Conservation (phyloP, 2,329 filamentous ascomycete genomes). For the Colletotrichum sp. region DNA sequence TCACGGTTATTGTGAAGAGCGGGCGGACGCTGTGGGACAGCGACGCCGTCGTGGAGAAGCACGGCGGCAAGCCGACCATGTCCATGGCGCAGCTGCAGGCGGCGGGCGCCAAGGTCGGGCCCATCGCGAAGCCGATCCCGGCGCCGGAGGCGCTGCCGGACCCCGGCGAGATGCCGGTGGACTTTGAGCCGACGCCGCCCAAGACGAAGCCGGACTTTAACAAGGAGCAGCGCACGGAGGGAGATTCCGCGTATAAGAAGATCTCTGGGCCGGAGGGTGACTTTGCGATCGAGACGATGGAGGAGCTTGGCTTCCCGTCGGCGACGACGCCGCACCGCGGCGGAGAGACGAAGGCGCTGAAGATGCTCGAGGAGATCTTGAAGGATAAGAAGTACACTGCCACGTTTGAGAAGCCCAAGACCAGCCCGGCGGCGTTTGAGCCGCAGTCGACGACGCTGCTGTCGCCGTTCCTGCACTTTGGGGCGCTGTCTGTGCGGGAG, state of each 20-base stretch:
- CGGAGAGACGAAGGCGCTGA: slow-evolving; percentile 71
- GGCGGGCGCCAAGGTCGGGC: slow-evolving; percentile 67
- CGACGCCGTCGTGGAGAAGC: slow-evolving; percentile 69
- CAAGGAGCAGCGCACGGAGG: slow-evolving; percentile 52
- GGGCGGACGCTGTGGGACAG: slow-evolving; percentile 78
- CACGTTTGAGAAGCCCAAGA: slow-evolving; percentile 78
- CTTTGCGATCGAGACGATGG: slow-evolving; percentile 73
- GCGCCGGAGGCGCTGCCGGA: slow-evolving; percentile 66
- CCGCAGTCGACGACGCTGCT: slow-evolving; percentile 77
- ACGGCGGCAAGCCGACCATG: slow-evolving; percentile 77
- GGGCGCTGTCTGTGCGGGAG: slow-evolving; percentile 70
- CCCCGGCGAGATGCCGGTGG: slow-evolving; percentile 66
- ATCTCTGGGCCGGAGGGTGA: slow-evolving; percentile 72
- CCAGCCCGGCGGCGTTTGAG: slow-evolving; percentile 74
- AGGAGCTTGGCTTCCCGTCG: slow-evolving; percentile 70
- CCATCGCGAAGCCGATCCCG: slow-evolving; percentile 65
- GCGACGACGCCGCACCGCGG: slow-evolving; percentile 73
- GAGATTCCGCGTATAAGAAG: slow-evolving; percentile 62
- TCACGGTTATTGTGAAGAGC: slow-evolving; percentile 67
- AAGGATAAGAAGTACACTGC: slow-evolving; percentile 70
- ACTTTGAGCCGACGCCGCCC: slow-evolving; percentile 62
- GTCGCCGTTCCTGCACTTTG: slow-evolving; percentile 78
- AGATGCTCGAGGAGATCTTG: slow-evolving; percentile 63
- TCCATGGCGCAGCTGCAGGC: slow-evolving; percentile 70
- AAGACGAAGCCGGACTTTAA: slow-evolving; percentile 65